Percentiles rank a stretch among this genome's conserved stretches.
These are phyloP conservation scores for California macrophylla DNA, from an alignment of 441 rosid genomes.

Conservation along the genomic window DNA sequence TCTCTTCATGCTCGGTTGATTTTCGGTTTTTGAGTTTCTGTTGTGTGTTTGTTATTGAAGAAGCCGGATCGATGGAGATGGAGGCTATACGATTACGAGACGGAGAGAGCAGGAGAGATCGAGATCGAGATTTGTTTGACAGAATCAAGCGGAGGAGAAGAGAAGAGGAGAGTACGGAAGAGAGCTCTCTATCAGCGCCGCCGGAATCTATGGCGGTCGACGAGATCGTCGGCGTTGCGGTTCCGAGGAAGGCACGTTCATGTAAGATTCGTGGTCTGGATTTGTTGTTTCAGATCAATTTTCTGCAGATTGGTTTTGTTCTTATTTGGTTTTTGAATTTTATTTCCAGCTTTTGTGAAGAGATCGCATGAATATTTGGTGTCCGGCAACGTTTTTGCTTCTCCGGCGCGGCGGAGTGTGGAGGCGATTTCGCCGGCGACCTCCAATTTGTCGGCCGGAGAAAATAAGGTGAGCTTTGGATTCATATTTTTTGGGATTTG, in stretches of 20 bases:
- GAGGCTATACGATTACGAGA: slow-evolving; percentile 21
- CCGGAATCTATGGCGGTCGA: slow-evolving; percentile 25
- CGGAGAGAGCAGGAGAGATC: slow-evolving; percentile 24
- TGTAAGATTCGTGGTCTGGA: slow-evolving; percentile 16
- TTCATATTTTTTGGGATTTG: neutral
- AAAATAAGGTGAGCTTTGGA: slow-evolving; percentile 25
- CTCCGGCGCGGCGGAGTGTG: slow-evolving; percentile 25
- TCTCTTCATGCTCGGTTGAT: neutral
- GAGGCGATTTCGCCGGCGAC: slow-evolving; percentile 31
- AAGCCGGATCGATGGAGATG: slow-evolving; percentile 6
- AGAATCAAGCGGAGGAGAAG: slow-evolving; percentile 24
- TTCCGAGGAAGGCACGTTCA: slow-evolving; percentile 46
- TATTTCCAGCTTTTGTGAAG: slow-evolving; percentile 29
- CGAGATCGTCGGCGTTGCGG: slow-evolving; percentile 33
- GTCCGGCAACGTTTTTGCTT: slow-evolving; percentile 28
- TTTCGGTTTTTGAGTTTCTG: neutral
- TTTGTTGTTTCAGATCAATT: neutral
- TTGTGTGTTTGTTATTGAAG: slow-evolving; percentile 6
- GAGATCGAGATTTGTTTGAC: slow-evolving; percentile 25
- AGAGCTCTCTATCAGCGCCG: slow-evolving; percentile 18
- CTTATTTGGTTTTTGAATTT: slow-evolving; percentile 7
- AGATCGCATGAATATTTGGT: slow-evolving; percentile 36
- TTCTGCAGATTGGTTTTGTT: neutral
- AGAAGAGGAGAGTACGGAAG: slow-evolving; percentile 19
- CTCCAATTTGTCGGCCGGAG: slow-evolving; percentile 29